These are phyloP conservation scores for Aspergillus baeticus DNA, from an alignment of 495 filamentous ascomycete species.

Conservation along the genomic window DNA sequence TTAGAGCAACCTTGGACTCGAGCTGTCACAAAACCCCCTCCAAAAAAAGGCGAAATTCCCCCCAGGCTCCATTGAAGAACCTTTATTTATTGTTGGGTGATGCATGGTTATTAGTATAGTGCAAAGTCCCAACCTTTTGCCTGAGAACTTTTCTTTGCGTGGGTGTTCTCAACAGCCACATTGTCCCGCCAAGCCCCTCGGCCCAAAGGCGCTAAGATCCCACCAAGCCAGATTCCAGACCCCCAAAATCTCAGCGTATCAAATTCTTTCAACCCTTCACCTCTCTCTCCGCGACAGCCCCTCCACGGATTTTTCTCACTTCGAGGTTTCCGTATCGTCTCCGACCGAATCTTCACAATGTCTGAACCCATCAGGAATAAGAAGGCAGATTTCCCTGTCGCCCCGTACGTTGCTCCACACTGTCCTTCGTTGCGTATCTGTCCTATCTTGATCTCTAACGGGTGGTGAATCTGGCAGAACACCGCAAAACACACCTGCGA, in stretches of 20 bases:
- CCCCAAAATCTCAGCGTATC: constrained; percentile 41
- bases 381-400: constrained; percentile 75
- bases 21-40: too few relatives aligned
- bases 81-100: neutral
- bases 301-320: constrained; percentile 19
- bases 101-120: neutral
- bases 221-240: constrained; percentile 48
- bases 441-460: constrained; percentile 21
- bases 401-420: constrained; percentile 64
- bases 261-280: constrained; percentile 36
- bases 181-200: constrained; percentile 48
- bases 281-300: constrained; percentile 26
- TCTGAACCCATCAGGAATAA: constrained; percentile 91
- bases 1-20: too few relatives aligned
- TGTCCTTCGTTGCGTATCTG: constrained; percentile 2
- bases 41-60: too few relatives aligned
- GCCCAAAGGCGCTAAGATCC: constrained; percentile 50
- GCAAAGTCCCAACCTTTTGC: neutral
- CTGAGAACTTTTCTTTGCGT: constrained; percentile 8
- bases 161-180: constrained; percentile 41
- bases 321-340: constrained; percentile 4
- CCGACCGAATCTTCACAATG: constrained; percentile 51
- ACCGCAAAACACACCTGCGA: constrained; percentile 93
- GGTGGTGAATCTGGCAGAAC: constrained; percentile 56
- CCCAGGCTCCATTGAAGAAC: too few relatives aligned